Percentiles rank a stretch among this genome's conserved stretches.
Evolutionary conservation across 2,329 filamentous ascomycete genomes (phyloP).

Genomic region (Nothomitra cinnamomea): DNA sequence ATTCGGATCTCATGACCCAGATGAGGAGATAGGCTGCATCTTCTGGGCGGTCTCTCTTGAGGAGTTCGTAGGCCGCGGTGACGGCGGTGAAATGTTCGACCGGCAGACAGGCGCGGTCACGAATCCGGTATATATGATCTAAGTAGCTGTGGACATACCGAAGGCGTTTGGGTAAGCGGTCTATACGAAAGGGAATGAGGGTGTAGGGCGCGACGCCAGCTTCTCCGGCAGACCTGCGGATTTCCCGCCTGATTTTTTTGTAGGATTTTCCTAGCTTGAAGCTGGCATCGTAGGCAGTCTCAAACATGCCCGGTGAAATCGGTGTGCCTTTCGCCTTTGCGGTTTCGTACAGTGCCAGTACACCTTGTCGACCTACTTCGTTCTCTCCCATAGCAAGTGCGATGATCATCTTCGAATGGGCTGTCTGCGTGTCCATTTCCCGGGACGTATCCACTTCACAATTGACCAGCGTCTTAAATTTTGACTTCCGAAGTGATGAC

Average conservation of each 20-base stretch:
- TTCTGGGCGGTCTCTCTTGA: conserved; percentile 13
- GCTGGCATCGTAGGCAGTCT: background rate
- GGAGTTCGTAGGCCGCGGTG: conserved; percentile 16
- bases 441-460: background rate
- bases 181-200: background rate
- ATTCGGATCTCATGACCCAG: conserved; percentile 14
- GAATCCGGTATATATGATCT: conserved; percentile 17
- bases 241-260: background rate
- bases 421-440: background rate
- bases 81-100: conserved; percentile 16
- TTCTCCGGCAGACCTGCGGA: background rate
- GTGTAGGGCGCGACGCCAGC: too few relatives aligned
- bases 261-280: background rate
- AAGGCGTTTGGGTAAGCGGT: background rate
- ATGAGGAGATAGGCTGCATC: conserved; percentile 16
- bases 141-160: background rate
- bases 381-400: background rate
- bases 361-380: background rate
- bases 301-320: conserved; percentile 1
- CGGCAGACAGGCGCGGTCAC: conserved; percentile 14
- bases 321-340: background rate
- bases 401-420: background rate
- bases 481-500: background rate
- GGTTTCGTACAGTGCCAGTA: background rate
- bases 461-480: background rate